Conservation (phyloP, 1,284 basidiomycete species). For the Lentinus polychrous region DNA sequence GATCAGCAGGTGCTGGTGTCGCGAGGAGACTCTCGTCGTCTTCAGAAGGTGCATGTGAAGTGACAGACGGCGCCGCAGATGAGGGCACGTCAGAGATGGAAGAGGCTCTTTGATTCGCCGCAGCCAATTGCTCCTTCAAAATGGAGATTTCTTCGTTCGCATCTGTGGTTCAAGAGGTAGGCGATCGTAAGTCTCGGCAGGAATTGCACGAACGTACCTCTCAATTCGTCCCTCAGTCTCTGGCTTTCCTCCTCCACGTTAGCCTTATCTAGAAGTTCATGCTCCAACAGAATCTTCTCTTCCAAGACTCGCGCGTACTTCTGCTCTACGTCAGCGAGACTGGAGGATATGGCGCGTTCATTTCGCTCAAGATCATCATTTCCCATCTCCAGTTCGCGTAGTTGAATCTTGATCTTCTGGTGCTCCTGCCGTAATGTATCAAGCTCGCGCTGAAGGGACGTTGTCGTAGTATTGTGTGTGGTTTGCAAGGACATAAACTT, state of each 20-base stretch:
- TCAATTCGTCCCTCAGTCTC: constrained; percentile 86
- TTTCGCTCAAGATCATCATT: constrained; percentile 93
- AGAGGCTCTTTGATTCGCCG: constrained; percentile 29
- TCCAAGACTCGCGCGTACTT: constrained; percentile 91
- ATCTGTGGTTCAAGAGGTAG: constrained; percentile 39
- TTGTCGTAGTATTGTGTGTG: constrained; percentile 81
- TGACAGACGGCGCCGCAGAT: constrained; percentile 20
- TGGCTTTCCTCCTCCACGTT: constrained; percentile 89
- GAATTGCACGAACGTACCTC: constrained; percentile 52
- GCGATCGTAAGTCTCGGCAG: constrained; percentile 5
- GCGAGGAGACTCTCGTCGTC: constrained; percentile 44
- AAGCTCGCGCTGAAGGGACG: constrained; percentile 83
- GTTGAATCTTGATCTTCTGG: constrained; percentile 72
- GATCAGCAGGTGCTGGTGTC: constrained; percentile 50
- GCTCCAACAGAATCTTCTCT: constrained; percentile 94
- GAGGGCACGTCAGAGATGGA: constrained; percentile 20
- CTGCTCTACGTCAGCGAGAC: constrained; percentile 84
- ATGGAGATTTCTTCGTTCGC: constrained; percentile 82
- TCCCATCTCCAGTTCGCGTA: constrained; percentile 90
- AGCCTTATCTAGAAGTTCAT: constrained; percentile 91
- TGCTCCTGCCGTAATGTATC: constrained; percentile 78
- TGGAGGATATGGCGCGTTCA: constrained; percentile 87
- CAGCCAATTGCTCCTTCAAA: constrained; percentile 66
- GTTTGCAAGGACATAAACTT: constrained; percentile 90
- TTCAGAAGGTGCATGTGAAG: constrained; percentile 30